These are phyloP conservation scores for Grifola frondosa DNA, from an alignment of 1,284 basidiomycete species.

Conservation along the genomic window DNA sequence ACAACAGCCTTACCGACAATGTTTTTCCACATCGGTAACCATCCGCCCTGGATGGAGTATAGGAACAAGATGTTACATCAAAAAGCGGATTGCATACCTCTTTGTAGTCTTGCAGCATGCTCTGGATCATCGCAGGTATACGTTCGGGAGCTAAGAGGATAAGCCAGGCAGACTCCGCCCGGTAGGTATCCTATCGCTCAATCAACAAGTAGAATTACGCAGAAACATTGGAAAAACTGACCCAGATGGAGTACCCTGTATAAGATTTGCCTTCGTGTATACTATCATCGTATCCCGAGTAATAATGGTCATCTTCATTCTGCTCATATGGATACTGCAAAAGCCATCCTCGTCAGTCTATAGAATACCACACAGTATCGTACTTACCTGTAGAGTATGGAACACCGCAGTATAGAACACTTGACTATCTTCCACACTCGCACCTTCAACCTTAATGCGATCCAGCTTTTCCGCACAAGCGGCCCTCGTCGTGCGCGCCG, in stretches of 20 bases:
- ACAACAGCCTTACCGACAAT: conserved; percentile 73
- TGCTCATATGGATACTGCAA: conserved; percentile 78
- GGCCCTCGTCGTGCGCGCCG: conserved; percentile 53
- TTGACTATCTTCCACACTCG: conserved; percentile 49
- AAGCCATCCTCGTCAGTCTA: conserved; percentile 7
- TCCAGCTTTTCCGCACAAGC: conserved; percentile 76
- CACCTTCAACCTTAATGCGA: conserved; percentile 58
- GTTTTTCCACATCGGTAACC: conserved; percentile 92
- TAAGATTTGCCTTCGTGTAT: conserved; percentile 71
- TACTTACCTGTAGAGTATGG: conserved; percentile 61
- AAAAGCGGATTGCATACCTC: conserved; percentile 43
- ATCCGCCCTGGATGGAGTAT: conserved; percentile 56
- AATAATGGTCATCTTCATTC: conserved; percentile 68
- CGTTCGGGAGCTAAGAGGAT: conserved; percentile 77
- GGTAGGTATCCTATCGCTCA: conserved; percentile 63
- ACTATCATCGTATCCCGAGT: conserved; percentile 71
- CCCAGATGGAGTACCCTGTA: conserved; percentile 85
- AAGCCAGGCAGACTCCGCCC: conserved; percentile 78
- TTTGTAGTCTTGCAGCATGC: conserved; percentile 78
- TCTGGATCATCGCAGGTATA: conserved; percentile 72
- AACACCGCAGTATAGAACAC: conserved; percentile 71
- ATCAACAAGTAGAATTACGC: background rate
- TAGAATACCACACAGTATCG: background rate
- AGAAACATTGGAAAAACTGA: too few relatives aligned
- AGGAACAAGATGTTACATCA: background rate